These are phyloP conservation scores for Blepharisma japonicum DNA, from an alignment of 73 alveolate genomes.

Conservation along the genomic window DNA sequence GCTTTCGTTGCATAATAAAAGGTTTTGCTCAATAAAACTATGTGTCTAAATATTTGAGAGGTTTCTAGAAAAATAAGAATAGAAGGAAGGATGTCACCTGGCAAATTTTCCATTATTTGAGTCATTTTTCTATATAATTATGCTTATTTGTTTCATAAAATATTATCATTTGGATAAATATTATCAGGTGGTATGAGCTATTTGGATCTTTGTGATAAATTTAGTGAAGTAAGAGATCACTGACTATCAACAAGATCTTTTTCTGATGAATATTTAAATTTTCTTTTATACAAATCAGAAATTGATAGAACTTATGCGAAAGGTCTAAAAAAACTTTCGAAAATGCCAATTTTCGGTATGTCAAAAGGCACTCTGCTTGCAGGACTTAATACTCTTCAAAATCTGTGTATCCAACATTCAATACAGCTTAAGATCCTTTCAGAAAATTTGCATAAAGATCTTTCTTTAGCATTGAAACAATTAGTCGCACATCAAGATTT, in stretches of 20 bases:
- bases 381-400: neutral
- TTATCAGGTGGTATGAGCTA: neutral
- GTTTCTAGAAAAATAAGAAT: no score
- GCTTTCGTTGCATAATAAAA: no score
- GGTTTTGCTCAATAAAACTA: no score
- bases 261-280: neutral
- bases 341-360: neutral
- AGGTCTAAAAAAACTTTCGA: neutral
- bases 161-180: neutral
- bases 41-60: no score
- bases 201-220: constrained; percentile 5
- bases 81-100: no score
- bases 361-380: neutral
- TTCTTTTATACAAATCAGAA: neutral
- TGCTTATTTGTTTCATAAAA: no score
- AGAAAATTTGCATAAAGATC: neutral
- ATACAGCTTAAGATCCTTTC: neutral
- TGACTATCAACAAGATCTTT: neutral
- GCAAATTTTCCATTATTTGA: no score
- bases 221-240: neutral
- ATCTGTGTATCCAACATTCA: neutral
- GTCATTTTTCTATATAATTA: no score
- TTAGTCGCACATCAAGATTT: neutral
- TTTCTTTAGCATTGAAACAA: neutral
- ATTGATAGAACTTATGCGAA: neutral